Percentiles rank a stretch among this genome's conserved stretches.
Evolutionary conservation across 2,329 filamentous ascomycete species (phyloP).

Genomic region (Neospermospora avenae): DNA sequence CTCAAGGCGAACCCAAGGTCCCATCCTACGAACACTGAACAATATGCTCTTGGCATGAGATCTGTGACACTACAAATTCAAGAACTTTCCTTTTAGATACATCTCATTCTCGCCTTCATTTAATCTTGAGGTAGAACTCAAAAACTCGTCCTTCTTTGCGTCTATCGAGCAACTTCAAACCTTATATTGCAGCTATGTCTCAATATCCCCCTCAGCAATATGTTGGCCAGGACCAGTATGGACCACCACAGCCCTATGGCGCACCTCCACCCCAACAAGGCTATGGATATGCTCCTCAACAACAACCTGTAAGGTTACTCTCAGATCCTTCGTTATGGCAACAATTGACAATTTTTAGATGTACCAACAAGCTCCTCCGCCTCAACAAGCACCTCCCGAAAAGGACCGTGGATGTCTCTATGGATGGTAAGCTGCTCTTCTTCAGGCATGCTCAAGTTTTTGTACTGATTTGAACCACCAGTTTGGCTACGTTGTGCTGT

Average conservation of each 20-base stretch:
- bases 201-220: slow-evolving; percentile 8
- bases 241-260: slow-evolving; percentile 5
- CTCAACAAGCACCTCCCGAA: slow-evolving; percentile 2
- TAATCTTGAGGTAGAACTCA: neutral
- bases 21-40: neutral
- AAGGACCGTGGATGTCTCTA: slow-evolving; percentile 7
- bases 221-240: neutral
- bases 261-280: slow-evolving; percentile 7
- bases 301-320: slow-evolving; percentile 1
- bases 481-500: slow-evolving; percentile 10
- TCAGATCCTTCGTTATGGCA: neutral
- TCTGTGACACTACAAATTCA: neutral
- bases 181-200: slow-evolving; percentile 1
- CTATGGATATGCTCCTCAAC: slow-evolving; percentile 8
- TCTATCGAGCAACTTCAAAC: neutral
- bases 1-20: neutral
- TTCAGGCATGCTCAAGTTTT: neutral
- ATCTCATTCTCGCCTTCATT: neutral
- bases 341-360: neutral
- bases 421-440: neutral
- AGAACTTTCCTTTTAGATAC: neutral
- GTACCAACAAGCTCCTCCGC: slow-evolving; percentile 8
- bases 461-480: neutral
- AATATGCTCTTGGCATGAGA: neutral
- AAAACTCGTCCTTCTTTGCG: neutral